Conservation (phyloP, 2,329 filamentous ascomycete genomes). For the Rosellinia necatrix region DNA sequence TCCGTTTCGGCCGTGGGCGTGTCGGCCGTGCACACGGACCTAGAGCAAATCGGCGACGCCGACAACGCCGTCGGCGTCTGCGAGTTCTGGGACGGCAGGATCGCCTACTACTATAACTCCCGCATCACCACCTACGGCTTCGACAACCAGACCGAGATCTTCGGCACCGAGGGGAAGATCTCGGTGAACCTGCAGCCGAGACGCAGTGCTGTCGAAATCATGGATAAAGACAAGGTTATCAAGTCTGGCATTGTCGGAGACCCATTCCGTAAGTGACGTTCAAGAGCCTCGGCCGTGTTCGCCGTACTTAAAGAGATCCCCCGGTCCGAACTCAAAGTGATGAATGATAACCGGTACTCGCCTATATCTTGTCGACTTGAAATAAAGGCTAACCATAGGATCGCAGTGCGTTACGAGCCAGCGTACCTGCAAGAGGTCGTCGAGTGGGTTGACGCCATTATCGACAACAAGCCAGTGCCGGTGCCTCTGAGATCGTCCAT, state of each 20-base stretch:
- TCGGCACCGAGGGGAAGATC: constrained; percentile 2
- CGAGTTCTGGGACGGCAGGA: constrained; percentile 1
- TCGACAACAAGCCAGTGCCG: background rate
- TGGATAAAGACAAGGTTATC: constrained; percentile 19
- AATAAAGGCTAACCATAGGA: no score
- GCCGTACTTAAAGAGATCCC: no score
- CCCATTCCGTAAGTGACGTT: no score
- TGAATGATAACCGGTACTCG: no score
- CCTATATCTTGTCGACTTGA: no score
- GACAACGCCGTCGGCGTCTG: constrained; percentile 1
- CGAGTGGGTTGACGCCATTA: background rate
- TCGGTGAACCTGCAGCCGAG: constrained; percentile 21
- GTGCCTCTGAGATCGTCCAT: constrained; percentile 1
- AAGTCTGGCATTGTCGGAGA: no score
- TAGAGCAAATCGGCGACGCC: background rate
- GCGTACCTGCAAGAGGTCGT: constrained; percentile 1
- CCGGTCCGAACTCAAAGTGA: no score
- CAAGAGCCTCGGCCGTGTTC: no score
- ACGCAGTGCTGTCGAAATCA: constrained; percentile 4
- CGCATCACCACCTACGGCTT: constrained; percentile 8
- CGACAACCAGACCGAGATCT: constrained; percentile 7
- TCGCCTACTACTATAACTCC: constrained; percentile 6
- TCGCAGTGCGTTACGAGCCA: constrained; percentile 11
- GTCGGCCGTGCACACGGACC: background rate
- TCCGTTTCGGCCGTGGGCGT: constrained; percentile 5